Conservation (phyloP, 2,329 filamentous ascomycete species). For the Cladosporium oxysporum region DNA sequence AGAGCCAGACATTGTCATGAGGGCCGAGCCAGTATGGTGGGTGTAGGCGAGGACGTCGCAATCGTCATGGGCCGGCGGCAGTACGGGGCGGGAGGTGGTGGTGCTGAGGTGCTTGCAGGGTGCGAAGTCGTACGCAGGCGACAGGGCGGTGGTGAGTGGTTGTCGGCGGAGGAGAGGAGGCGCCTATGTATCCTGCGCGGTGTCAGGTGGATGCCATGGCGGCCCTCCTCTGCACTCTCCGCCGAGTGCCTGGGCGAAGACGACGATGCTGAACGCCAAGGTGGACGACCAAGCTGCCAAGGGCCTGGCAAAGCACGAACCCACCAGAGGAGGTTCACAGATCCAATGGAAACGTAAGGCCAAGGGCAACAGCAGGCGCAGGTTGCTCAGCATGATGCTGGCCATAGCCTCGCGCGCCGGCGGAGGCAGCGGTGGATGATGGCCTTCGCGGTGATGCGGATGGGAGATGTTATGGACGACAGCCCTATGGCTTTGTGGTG, state of each 20-base stretch:
- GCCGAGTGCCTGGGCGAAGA: conserved; percentile 4
- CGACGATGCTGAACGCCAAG: background rate
- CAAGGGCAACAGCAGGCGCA: conserved; percentile 3
- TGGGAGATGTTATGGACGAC: background rate
- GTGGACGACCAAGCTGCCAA: conserved; percentile 3
- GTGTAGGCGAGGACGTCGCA: conserved; percentile 9
- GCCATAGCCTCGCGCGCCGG: background rate
- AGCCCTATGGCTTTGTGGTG: background rate
- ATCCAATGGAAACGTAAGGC: conserved; percentile 8
- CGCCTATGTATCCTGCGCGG: conserved; percentile 15
- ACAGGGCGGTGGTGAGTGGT: conserved; percentile 7
- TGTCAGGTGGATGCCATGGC: conserved; percentile 17
- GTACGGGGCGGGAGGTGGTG: background rate
- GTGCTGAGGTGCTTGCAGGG: background rate
- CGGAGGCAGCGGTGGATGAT: conserved; percentile 1
- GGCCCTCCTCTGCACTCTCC: conserved; percentile 2
- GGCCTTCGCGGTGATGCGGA: background rate
- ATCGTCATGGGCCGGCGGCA: conserved; percentile 12
- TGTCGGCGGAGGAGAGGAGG: conserved; percentile 6
- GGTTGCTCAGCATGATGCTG: conserved; percentile 1
- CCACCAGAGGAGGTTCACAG: background rate
- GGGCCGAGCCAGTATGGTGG: conserved; percentile 9
- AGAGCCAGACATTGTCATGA: conserved; percentile 9
- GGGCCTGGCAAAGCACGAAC: background rate
- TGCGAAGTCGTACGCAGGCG: background rate